Conservation (phyloP, 192 early-diverging fungal genomes). For the Coemansia erecta region DNA sequence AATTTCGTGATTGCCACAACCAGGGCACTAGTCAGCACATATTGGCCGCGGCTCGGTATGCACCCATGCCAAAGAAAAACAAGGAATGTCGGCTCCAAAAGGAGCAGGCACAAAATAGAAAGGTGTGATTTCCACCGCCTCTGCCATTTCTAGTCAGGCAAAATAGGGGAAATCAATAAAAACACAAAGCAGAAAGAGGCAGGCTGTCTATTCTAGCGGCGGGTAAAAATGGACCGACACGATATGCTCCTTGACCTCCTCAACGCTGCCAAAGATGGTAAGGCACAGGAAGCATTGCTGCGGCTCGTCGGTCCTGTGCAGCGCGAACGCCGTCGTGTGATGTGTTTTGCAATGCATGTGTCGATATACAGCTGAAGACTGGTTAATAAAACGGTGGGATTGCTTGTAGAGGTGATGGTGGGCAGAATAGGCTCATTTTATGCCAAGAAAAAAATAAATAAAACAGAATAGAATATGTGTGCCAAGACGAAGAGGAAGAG, state of each 20-base stretch:
- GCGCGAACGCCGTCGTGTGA: too few species aligned
- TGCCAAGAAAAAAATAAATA: background rate
- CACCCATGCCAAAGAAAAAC: background rate
- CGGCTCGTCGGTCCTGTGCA: background rate
- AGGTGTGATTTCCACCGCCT: too few species aligned
- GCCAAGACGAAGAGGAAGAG: too few species aligned
- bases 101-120: background rate
- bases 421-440: background rate
- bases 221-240: slow-evolving; percentile 33
- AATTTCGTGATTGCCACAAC: background rate
- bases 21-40: too few species aligned
- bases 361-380: background rate
- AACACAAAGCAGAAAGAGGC: too few species aligned
- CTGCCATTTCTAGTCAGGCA: too few species aligned
- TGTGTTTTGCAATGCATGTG: background rate
- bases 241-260: slow-evolving; percentile 40
- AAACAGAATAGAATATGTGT: too few species aligned
- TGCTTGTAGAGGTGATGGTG: background rate
- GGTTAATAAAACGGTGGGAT: too few species aligned
- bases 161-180: too few species aligned
- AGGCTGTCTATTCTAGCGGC: slow-evolving; percentile 17
- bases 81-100: background rate
- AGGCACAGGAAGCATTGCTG: slow-evolving; percentile 41
- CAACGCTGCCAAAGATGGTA: slow-evolving; percentile 24
- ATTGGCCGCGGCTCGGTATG: background rate